A percentile compares a stretch with the other conserved stretches of the same genome.
Evolutionary conservation across 257 asterid genomes (phyloP).

Genomic region (Solanum piurae): DNA sequence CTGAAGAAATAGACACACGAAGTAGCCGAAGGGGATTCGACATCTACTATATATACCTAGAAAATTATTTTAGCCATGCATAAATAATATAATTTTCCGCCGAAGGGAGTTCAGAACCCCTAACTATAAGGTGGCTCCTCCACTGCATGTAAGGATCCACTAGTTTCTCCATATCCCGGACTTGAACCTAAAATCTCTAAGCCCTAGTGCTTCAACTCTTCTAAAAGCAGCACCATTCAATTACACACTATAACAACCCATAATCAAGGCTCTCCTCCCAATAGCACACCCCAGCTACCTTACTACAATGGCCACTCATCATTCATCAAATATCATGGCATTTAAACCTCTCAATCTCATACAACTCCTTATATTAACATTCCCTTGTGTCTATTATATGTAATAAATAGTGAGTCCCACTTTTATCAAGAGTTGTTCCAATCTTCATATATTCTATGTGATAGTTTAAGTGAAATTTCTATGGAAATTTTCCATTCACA

Average conservation of each 20-base stretch:
- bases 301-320: neutral
- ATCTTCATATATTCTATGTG: neutral
- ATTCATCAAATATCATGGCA: neutral
- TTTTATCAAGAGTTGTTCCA: neutral
- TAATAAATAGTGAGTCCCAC: neutral
- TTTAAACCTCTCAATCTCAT: neutral
- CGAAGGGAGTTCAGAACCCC: neutral
- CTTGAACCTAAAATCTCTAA: neutral
- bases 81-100: no score
- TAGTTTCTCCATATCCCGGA: neutral
- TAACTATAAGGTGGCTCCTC: neutral
- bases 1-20: no score
- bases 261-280: neutral
- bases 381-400: neutral
- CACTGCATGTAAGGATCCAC: neutral
- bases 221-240: neutral
- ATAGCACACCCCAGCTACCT: neutral
- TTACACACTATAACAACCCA: neutral
- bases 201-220: neutral
- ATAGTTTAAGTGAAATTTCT: neutral
- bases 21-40: no score
- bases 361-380: neutral
- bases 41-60: no score
- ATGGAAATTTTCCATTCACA: neutral
- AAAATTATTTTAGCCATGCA: no score